Percentiles rank a stretch among this genome's conserved stretches.
Evolutionary conservation across 202 grass and related monocot species (phyloP).

Genomic region (Cymbopogon flexuosus): DNA sequence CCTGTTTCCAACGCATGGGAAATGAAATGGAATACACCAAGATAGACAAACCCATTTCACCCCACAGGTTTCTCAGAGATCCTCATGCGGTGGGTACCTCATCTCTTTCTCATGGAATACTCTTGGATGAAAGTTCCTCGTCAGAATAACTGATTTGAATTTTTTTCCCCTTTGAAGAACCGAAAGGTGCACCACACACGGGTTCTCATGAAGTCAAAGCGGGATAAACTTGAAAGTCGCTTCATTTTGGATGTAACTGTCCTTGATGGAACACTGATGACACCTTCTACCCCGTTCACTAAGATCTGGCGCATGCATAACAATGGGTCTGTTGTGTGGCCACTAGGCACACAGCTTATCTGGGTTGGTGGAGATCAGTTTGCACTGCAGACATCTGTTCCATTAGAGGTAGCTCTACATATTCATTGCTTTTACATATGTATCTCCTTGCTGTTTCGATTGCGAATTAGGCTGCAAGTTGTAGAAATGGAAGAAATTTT

Average conservation of each 20-base stretch:
- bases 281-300: constrained; percentile 59
- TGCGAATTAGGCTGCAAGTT: background rate
- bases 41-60: constrained; percentile 49
- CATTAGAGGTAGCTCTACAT: constrained; percentile 53
- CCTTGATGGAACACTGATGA: constrained; percentile 65
- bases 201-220: constrained; percentile 37
- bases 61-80: constrained; percentile 32
- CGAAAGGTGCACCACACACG: constrained; percentile 39
- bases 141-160: background rate
- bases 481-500: background rate
- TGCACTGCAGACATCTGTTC: constrained; percentile 41
- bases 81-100: constrained; percentile 18
- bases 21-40: constrained; percentile 51
- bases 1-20: constrained; percentile 57
- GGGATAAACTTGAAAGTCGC: constrained; percentile 64
- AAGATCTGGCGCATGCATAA: constrained; percentile 91
- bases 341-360: constrained; percentile 63
- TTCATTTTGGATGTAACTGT: constrained; percentile 85
- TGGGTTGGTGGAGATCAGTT: constrained; percentile 80
- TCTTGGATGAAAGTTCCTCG: background rate
- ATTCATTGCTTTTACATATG: background rate
- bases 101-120: background rate
- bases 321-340: constrained; percentile 68
- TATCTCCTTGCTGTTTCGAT: background rate
- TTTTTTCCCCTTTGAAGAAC: constrained; percentile 29